Base-by-base conservation (phyloP, 495 filamentous ascomycete genomes). In the Annulohypoxylon nitens region DNA sequence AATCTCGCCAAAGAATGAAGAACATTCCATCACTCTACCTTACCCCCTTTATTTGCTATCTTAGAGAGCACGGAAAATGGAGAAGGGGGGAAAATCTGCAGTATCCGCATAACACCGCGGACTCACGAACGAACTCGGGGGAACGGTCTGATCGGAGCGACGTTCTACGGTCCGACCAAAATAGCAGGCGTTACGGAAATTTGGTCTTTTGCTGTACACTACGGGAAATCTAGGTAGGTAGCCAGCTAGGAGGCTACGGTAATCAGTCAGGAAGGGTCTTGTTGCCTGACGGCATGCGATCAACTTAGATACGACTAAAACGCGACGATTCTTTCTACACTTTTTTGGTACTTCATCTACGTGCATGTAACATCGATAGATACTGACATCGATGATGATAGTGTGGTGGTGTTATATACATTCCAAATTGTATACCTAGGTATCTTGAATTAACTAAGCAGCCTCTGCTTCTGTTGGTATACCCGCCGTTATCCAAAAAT, bases 401-500 rank as follows among this genome's bases (percentile, higher is more conserved):
- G 5, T 30, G 1, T 30, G 30, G 5, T 30, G 1, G 30, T 30
- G 30, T 30, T 53, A 53, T 26, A 11, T 12, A 33, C 11, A n/a
- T n/a, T 6, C 23, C 14, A 54, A 33, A 30, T 6, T 30, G 30
- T 30, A 30, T 30, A 30, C 30, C 11, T 54, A 10, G 4, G 6
- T 37, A 57, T 37, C 5, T 34, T 10, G 26, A 39, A 59, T 59
- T 33, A 4, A 59, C 34, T 30, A 6, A 30, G 30, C 3, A 23
- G 9, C 48, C 18, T 30, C 30, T 30, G 30, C 30, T 23, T 23
- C 10, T 26, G 48, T 4, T 16, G 10, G 23, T 41, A 45, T 3
- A 20, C n/a, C 37, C 20, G 23, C 43, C 60, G 30, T 63, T 63
- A 63, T n/a, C 60, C 26, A 50, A 61, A 33, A 30, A 30, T 30